Evolutionary conservation across 2,329 filamentous ascomycete species (phyloP), one percentile per base, ranked within the genome.

Genomic region (Penicillium psychrosexuale): DNA sequence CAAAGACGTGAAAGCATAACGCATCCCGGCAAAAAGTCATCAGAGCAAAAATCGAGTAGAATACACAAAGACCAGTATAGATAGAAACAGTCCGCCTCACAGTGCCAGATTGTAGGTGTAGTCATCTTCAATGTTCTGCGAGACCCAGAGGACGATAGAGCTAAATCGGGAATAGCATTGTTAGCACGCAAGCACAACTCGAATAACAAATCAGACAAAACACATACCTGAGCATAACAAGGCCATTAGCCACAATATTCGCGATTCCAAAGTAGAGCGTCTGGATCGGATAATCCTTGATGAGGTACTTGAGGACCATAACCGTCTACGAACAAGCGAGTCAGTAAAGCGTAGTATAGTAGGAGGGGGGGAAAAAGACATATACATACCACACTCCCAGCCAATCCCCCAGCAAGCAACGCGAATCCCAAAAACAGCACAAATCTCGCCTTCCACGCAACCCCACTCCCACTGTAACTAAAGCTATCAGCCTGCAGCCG

Each of bases 81-180:
- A 34, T 24, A 13, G 13, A 37, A 22, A 11, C 8, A 43, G n/a
- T 12, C 24, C 11, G 11, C 8, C 34, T 71, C 64, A 88, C 60
- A 88, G 78, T 47, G 84, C 83, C 58, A 88, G 74, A 65, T 84
- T 87, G 72, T 88, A 88, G 30, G 84, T 87, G 69, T 88, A 88
- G 66, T 88, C 85, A 64, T 88, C 85, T 70, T 88, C 86, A 75
- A 88, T 87, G 66, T 88, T 88, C 77, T 88, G 86, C 48, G 83
- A 84, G 28, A 88, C 79, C 85, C 85, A 88, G 33, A 88, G 79
- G 36, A 87, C 82, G 46, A 83, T 77, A 27, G 83, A 84, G 67
- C 84, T 87, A 56, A 11, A 46, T 53, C 8, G 13, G 2, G 12
- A 31, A 59, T 59, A 46, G 53, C 28, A 42, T 33, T 11, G 24